Evolutionary conservation across 163 green algal genomes (phyloP).

Genomic region (Chlamydomonas reinhardtii): DNA sequence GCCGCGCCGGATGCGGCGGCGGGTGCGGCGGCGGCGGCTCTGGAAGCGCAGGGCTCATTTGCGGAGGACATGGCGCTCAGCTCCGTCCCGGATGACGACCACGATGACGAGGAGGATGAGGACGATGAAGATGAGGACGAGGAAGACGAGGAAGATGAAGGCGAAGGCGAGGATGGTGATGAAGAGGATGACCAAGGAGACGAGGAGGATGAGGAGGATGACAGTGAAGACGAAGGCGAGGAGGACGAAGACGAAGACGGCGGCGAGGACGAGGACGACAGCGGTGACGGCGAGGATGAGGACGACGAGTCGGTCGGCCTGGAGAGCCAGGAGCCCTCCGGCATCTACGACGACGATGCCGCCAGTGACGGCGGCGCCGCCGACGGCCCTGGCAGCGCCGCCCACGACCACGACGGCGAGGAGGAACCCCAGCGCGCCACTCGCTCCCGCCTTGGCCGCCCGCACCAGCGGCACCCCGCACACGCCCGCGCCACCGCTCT

Average conservation of each 20-base stretch:
- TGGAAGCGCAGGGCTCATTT: too few species aligned
- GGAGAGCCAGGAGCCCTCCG: not conserved
- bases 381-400: not conserved
- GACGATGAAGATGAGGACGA: slow-evolving; percentile 3
- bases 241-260: too few species aligned
- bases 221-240: not conserved
- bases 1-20: too few species aligned
- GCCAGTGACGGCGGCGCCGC: not conserved
- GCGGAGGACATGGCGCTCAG: too few species aligned
- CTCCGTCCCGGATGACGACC: not conserved
- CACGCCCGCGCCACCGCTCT: too few species aligned
- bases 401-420: not conserved
- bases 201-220: not conserved
- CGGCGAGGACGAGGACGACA: not conserved
- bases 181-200: not conserved
- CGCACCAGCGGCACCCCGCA: too few species aligned
- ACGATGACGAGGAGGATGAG: not conserved
- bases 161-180: not conserved
- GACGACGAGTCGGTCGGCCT: not conserved
- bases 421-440: too few species aligned
- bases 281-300: not conserved
- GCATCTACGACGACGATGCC: too few species aligned
- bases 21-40: too few species aligned
- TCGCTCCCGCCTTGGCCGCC: too few species aligned
- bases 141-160: not conserved